phyloP scores from a whole-genome alignment of 2,329 filamentous ascomycete genomes.

The Hypomyces perniciosus region DNA sequence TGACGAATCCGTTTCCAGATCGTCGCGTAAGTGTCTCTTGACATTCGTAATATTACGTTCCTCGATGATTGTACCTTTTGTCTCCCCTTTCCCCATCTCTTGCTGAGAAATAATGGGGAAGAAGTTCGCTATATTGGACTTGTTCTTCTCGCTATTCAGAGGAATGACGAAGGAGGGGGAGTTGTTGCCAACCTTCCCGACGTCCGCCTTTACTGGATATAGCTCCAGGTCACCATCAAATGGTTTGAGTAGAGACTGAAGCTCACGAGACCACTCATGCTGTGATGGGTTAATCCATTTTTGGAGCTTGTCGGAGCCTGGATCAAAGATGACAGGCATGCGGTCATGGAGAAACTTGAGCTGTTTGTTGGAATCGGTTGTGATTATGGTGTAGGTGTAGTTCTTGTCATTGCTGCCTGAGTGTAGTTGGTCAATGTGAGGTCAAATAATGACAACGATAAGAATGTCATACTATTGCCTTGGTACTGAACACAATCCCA shows the following conservation, averaged over 20 bases:
- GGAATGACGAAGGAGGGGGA: constrained; percentile 79
- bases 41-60: background rate
- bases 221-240: constrained; percentile 73
- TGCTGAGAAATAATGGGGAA: constrained; percentile 52
- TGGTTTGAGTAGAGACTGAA: constrained; percentile 75
- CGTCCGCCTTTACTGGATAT: constrained; percentile 81
- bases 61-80: background rate
- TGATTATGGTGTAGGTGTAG: constrained; percentile 93
- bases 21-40: background rate
- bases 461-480: constrained; percentile 36
- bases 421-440: background rate
- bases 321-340: constrained; percentile 90
- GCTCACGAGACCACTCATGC: constrained; percentile 67
- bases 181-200: constrained; percentile 91
- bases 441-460: background rate
- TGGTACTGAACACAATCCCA: constrained; percentile 87
- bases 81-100: background rate
- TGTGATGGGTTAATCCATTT: constrained; percentile 73
- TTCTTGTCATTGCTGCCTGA: constrained; percentile 50
- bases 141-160: constrained; percentile 78
- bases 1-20: too few relatives aligned
- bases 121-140: constrained; percentile 90
- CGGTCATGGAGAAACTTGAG: constrained; percentile 84
- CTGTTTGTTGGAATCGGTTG: constrained; percentile 77
- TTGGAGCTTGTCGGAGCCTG: constrained; percentile 61